Evolutionary conservation across 371 early-diverging fungal genomes (phyloP), one percentile per base, ranked within the genome.

Genomic region (Actinomucor elegans): DNA sequence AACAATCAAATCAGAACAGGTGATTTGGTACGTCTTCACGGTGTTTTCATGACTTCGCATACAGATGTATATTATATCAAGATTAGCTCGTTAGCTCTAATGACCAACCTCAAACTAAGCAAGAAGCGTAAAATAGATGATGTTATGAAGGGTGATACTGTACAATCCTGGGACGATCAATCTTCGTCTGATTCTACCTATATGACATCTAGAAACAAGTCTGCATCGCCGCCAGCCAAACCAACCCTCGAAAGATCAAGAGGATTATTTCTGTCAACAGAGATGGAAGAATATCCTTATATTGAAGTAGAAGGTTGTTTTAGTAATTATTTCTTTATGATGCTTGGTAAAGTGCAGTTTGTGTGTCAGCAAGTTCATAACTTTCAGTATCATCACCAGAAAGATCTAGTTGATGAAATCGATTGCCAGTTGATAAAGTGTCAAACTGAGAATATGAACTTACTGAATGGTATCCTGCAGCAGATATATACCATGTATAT

Each of bases 241-340:
- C 23, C 11, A 5, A 41, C 15, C 15, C 18, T 14, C 15, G 23
- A 10, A n/a, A n/a, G n/a, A n/a, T n/a, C n/a, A n/a, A n/a, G n/a
- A n/a, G n/a, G n/a, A n/a, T n/a, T n/a, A n/a, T n/a, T n/a, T n/a
- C n/a, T n/a, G n/a, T n/a, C n/a, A n/a, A n/a, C n/a, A n/a, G 15
- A 36, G 15, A 31, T 24, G 4, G 27, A 7, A 29, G 36, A 14
- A 41, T 20, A 32, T 17, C 32, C 5, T 5, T 52, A 14, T 52
- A 29, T 28, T 33, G 55, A 56, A 31, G 33, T 56, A n/a, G 15
- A 8, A 3, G 50, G 50, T 23, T 14, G 27, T 23, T 59, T 59
- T 38, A 41, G 44, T 18, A 44, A 59, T 5, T 59, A 37, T 15
- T 54, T 48, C 20, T 59, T 43, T 24, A 42, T 53, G 48, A n/a